These are phyloP conservation scores for Euphorbia tirucalli DNA, from an alignment of 345 rosid genomes.

Conservation along the genomic window DNA sequence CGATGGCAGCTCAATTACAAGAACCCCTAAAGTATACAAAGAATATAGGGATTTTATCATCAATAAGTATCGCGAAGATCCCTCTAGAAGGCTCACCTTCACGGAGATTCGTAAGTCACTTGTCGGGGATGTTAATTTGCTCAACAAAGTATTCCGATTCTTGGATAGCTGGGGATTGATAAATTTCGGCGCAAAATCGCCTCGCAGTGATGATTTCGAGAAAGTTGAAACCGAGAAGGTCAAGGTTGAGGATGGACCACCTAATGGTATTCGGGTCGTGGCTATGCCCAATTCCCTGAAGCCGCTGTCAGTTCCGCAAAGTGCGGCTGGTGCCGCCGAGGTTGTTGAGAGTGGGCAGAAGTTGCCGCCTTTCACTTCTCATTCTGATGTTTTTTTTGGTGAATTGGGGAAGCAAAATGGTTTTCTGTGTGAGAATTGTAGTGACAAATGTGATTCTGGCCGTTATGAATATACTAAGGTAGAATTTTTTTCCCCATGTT, in stretches of 20 bases:
- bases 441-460: slow-evolving; percentile 45
- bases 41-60: slow-evolving; percentile 91
- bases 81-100: slow-evolving; percentile 66
- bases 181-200: slow-evolving; percentile 44
- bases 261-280: slow-evolving; percentile 70
- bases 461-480: slow-evolving; percentile 63
- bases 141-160: slow-evolving; percentile 66
- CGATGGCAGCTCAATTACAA: slow-evolving; percentile 74
- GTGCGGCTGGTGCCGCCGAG: slow-evolving; percentile 14
- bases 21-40: slow-evolving; percentile 89
- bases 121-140: slow-evolving; percentile 79
- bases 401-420: slow-evolving; percentile 35
- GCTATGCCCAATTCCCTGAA: slow-evolving; percentile 64
- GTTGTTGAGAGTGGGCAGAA: slow-evolving; percentile 35
- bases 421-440: slow-evolving; percentile 52
- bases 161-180: slow-evolving; percentile 76
- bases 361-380: slow-evolving; percentile 69
- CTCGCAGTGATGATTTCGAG: slow-evolving; percentile 26
- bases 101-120: slow-evolving; percentile 73
- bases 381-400: slow-evolving; percentile 67
- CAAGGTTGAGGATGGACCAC: slow-evolving; percentile 64
- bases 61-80: slow-evolving; percentile 80
- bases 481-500: not conserved
- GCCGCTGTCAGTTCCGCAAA: slow-evolving; percentile 45
- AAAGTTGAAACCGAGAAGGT: slow-evolving; percentile 26